phyloP scores from a whole-genome alignment of 31 red algal genomes.

The Odonthalia washingtoniensis region DNA sequence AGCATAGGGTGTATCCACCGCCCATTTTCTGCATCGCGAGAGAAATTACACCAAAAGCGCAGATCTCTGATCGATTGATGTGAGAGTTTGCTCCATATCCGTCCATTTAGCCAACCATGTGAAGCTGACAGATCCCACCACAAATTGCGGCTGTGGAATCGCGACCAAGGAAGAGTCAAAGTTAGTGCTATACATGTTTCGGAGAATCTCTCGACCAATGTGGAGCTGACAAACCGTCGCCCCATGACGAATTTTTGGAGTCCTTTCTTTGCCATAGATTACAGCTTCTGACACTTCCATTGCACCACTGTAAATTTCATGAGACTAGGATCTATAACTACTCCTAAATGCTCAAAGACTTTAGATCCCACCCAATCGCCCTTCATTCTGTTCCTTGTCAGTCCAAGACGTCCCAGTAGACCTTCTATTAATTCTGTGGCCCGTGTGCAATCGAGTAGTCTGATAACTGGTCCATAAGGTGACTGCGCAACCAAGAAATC shows the following conservation, averaged over 20 bases:
- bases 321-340: constrained; percentile 12
- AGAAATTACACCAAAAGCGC: constrained; percentile 7
- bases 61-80: constrained; percentile 49
- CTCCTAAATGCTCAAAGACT: constrained; percentile 38
- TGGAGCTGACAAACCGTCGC: neutral
- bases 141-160: constrained; percentile 42
- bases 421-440: neutral
- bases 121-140: constrained; percentile 27
- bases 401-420: constrained; percentile 22
- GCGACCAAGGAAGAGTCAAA: constrained; percentile 43
- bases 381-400: constrained; percentile 42
- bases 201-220: constrained; percentile 23
- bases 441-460: constrained; percentile 10
- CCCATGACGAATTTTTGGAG: neutral
- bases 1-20: neutral
- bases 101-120: neutral
- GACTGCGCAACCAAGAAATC: constrained; percentile 14
- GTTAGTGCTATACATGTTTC: constrained; percentile 32
- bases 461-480: neutral
- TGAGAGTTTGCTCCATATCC: constrained; percentile 3
- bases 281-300: constrained; percentile 23
- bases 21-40: neutral
- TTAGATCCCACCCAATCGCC: constrained; percentile 28
- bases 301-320: constrained; percentile 37
- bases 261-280: neutral